These are phyloP conservation scores for Aureococcus anophagefferens DNA, from an alignment of 108 stramenopile species.

Conservation along the genomic window DNA sequence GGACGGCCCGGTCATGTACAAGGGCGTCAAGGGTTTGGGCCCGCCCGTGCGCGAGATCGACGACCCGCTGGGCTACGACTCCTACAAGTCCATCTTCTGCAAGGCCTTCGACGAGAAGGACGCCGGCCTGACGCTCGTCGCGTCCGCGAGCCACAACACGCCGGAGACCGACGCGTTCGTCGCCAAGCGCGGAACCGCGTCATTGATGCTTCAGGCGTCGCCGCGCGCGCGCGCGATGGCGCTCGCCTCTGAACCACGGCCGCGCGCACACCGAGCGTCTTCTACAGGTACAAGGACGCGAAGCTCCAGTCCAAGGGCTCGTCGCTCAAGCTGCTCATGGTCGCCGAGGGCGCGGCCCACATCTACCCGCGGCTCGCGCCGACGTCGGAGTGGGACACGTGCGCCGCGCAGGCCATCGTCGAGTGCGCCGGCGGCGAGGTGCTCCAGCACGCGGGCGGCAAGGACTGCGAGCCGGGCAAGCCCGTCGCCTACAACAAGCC, in stretches of 20 bases:
- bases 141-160: conserved; percentile 26
- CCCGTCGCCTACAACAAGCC: conserved; percentile 35
- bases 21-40: conserved; percentile 25
- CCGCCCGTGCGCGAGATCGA: conserved; percentile 9
- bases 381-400: conserved; percentile 35
- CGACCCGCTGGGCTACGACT: background rate
- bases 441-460: conserved; percentile 27
- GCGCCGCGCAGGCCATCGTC: conserved; percentile 29
- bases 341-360: conserved; percentile 33
- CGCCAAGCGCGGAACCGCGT: too few relatives aligned
- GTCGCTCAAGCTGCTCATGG: conserved; percentile 30
- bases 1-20: conserved; percentile 26
- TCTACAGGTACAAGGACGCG: conserved; percentile 28
- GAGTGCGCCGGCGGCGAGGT: conserved; percentile 33
- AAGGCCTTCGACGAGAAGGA: conserved; percentile 23
- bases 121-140: conserved; percentile 24
- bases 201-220: background rate
- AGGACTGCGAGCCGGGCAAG: conserved; percentile 18
- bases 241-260: too few relatives aligned
- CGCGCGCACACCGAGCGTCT: too few relatives aligned
- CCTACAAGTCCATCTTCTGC: background rate
- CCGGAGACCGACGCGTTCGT: conserved; percentile 33
- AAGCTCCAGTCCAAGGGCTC: conserved; percentile 24
- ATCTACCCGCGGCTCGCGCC: conserved; percentile 30
- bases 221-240: too few relatives aligned